These are phyloP conservation scores for Tricholoma bakamatsutake DNA, from an alignment of 768 basidiomycete species.

Conservation along the genomic window DNA sequence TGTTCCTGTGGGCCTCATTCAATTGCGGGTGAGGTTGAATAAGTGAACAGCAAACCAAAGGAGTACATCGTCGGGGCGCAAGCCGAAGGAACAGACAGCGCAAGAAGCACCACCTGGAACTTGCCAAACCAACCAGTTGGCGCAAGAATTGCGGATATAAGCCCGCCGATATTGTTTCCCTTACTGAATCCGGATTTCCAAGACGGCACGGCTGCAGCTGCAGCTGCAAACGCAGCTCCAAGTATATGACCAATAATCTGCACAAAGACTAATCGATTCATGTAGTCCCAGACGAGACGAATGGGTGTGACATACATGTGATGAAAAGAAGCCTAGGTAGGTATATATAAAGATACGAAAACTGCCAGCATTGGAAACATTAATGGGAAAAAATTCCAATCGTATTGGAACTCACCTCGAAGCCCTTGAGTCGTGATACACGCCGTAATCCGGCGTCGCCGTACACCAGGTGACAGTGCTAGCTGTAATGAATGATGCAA, in stretches of 20 bases:
- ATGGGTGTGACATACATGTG: conserved; percentile 40
- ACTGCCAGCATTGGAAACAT: conserved; percentile 23
- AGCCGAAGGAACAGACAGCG: conserved; percentile 69
- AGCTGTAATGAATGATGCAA: conserved; percentile 32
- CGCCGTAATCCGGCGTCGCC: conserved; percentile 39
- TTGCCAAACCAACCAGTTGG: conserved; percentile 65
- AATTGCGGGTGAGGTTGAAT: not conserved
- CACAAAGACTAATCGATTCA: conserved; percentile 16
- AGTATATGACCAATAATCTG: conserved; percentile 43
- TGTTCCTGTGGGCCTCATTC: conserved; percentile 27
- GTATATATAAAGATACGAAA: conserved; percentile 55
- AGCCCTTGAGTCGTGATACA: conserved; percentile 31
- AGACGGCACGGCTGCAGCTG: conserved; percentile 45
- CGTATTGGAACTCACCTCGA: conserved; percentile 19
- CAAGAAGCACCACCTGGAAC: conserved; percentile 64
- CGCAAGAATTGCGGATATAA: conserved; percentile 54
- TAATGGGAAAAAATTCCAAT: not conserved
- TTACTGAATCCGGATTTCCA: conserved; percentile 51
- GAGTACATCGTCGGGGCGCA: conserved; percentile 78
- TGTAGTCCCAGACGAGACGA: not conserved
- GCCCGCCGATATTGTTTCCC: conserved; percentile 55
- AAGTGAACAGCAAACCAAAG: conserved; percentile 34
- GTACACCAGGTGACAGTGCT: conserved; percentile 37
- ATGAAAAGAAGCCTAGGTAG: conserved; percentile 57
- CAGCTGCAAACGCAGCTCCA: conserved; percentile 62